phyloP scores from a whole-genome alignment of 495 filamentous ascomycete species.

The Aspergillus nidulans region DNA sequence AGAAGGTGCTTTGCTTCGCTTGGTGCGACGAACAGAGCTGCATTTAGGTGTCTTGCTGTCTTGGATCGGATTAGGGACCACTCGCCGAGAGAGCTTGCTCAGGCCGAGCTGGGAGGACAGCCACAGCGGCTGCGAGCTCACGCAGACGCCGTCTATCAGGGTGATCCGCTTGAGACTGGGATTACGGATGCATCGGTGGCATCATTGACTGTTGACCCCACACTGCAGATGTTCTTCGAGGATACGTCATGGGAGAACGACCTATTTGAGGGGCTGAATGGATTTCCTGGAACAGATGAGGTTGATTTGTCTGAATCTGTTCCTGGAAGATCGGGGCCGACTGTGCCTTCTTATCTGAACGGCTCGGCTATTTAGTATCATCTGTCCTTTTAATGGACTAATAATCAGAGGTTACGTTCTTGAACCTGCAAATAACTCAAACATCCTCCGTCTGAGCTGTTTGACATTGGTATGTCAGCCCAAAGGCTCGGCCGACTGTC shows the following conservation, averaged over 20 bases:
- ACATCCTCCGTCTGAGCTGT: no score
- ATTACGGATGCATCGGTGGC: background rate
- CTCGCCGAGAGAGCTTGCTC: background rate
- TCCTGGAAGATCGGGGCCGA: background rate
- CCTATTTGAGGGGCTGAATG: slow-evolving; percentile 17
- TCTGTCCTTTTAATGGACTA: no score
- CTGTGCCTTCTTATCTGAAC: background rate
- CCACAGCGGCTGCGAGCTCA: no score
- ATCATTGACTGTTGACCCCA: slow-evolving; percentile 14
- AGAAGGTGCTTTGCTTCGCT: slow-evolving; percentile 13
- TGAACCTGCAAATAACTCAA: no score
- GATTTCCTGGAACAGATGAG: slow-evolving; percentile 19
- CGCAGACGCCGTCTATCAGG: background rate
- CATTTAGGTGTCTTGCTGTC: slow-evolving; percentile 16
- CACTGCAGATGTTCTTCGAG: slow-evolving; percentile 22
- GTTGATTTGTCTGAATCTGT: slow-evolving; percentile 16
- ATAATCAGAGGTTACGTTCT: no score
- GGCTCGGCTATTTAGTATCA: no score
- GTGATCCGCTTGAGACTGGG: no score
- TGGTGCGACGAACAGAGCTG: slow-evolving; percentile 12
- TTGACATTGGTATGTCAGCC: no score
- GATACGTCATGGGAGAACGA: slow-evolving; percentile 14
- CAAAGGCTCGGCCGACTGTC: background rate
- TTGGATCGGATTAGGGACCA: slow-evolving; percentile 14
- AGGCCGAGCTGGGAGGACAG: no score